Base-by-base conservation (phyloP, 2,329 filamentous ascomycete species). In the Colletotrichum destructivum region DNA sequence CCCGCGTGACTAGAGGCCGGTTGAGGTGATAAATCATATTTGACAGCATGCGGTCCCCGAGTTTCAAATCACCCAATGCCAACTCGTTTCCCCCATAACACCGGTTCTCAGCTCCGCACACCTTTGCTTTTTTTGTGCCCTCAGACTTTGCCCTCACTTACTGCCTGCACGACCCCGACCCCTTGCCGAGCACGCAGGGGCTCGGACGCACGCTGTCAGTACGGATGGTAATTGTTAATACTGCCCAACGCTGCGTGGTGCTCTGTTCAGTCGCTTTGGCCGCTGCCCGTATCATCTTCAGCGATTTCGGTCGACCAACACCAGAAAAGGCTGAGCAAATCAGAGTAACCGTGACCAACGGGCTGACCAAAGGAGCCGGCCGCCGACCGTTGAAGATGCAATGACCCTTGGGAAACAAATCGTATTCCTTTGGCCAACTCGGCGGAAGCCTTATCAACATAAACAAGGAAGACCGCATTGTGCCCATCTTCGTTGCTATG, bases 1-100 rank as follows among this genome's bases (percentile, higher is more conserved):
- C 59, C 44, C 59, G 69, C 65, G 69, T 69, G 69, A 69, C 59
- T 47, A 31, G 47, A 46, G 61, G 42, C 31, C 38, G 51, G 46
- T 63, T 63, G 46, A 59, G 35, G 49, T 71, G 52, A 69, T 69
- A 47, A 69, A 62, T 69, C 65, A 71, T 54, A 59, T 67, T 71
- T 54, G 59, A 61, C 59, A 60, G 59, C 69, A 47, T 63, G 46
- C 46, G 57, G 56, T 49, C 38, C 57, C 51, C 54, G 57, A 62
- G 59, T 63, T 69, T 71, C 69, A 60, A 38, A 71, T 54, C 47
- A 42, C 35, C 26, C 47, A 71, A 59, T 59, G 54, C 59, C 38
- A 35, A 42, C n/a, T 55, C 59, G 21, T 60, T 63, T 60, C 35
- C 52, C 55, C 60, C 52, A 35, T 42, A 38, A n/a, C 57, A 63